These are phyloP conservation scores for Poronia punctata DNA, from an alignment of 495 filamentous ascomycete genomes.

Conservation along the genomic window DNA sequence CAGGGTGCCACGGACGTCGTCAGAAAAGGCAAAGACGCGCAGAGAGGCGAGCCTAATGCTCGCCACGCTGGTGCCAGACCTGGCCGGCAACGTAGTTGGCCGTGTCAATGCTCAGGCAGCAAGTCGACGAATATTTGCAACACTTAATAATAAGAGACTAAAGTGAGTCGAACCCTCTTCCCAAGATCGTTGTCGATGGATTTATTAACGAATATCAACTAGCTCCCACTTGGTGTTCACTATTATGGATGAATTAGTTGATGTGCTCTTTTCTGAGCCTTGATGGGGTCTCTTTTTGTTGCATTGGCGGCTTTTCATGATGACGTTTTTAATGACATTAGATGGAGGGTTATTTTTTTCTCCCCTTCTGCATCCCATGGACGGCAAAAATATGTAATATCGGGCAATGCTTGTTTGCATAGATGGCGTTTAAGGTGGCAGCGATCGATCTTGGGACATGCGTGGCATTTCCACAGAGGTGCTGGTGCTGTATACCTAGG, in stretches of 20 bases:
- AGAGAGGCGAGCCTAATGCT: slow-evolving; percentile 74
- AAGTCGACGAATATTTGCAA: slow-evolving; percentile 70
- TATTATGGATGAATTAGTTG: slow-evolving; percentile 69
- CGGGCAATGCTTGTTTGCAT: no score
- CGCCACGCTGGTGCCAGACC: slow-evolving; percentile 71
- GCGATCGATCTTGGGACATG: no score
- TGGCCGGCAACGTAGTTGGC: slow-evolving; percentile 80
- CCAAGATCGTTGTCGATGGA: neutral
- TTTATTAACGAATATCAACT: neutral
- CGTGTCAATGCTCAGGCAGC: slow-evolving; percentile 78
- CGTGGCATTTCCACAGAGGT: no score
- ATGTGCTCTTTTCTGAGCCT: slow-evolving; percentile 58
- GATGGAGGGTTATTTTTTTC: slow-evolving; percentile 3
- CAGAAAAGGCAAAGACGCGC: slow-evolving; percentile 62
- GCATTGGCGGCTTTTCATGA: neutral
- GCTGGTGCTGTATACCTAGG: no score
- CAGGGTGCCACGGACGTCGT: slow-evolving; percentile 49
- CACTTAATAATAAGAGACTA: slow-evolving; percentile 67
- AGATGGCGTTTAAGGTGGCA: no score
- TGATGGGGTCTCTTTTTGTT: slow-evolving; percentile 7
- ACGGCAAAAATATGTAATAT: no score
- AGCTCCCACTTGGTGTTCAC: slow-evolving; percentile 75
- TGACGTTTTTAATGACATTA: slow-evolving; percentile 9
- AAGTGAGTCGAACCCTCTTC: slow-evolving; percentile 50
- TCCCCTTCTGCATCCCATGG: neutral